These are phyloP conservation scores for Trichoderma pleuroti DNA, from an alignment of 2,329 filamentous ascomycete species.

Conservation along the genomic window DNA sequence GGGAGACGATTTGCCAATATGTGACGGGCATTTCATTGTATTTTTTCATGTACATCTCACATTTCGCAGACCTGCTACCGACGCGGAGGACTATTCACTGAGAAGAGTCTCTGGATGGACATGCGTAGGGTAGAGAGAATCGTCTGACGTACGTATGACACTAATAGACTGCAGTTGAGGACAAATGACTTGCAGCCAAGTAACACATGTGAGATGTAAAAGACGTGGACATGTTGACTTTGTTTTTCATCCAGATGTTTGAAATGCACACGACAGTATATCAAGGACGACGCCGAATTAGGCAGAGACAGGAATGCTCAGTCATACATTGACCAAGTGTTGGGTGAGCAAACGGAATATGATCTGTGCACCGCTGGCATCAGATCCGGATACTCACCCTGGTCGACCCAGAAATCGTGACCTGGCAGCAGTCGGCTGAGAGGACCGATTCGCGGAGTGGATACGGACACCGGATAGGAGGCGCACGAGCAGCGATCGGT, in stretches of 20 bases:
- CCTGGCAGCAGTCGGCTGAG: background rate
- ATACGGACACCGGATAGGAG: background rate
- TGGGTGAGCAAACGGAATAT: background rate
- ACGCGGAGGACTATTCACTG: background rate
- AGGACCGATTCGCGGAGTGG: conserved; percentile 13
- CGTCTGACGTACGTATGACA: background rate
- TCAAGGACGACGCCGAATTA: background rate
- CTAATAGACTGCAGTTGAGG: background rate
- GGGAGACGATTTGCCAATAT: background rate
- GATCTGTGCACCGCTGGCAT: background rate
- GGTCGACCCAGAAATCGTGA: background rate
- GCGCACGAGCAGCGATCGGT: background rate
- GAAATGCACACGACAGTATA: background rate
- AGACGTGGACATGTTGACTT: background rate
- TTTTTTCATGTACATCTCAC: background rate
- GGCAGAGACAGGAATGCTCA: background rate
- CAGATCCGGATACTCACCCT: background rate
- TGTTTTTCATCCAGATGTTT: background rate
- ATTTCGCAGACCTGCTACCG: background rate
- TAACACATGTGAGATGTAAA: background rate
- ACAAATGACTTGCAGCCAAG: background rate
- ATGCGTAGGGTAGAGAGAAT: background rate
- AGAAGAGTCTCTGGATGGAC: background rate
- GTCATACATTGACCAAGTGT: background rate
- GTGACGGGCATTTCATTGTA: background rate